Base-by-base conservation (phyloP, 169 alveolate species). In the Plasmodium inui region DNA sequence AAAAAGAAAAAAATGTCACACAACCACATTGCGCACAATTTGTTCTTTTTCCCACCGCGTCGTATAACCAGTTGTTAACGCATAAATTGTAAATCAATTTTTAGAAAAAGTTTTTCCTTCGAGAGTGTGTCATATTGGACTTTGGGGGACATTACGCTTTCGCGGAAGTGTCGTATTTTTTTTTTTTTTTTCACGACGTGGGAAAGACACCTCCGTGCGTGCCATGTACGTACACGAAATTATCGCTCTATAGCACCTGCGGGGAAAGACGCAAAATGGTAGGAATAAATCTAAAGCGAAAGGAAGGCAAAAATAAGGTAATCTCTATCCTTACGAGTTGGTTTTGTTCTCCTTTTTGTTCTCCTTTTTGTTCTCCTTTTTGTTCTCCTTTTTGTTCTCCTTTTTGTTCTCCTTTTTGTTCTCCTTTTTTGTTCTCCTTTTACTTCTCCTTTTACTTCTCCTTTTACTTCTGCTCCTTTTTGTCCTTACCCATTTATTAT, bases 401-500 rank as follows among this genome's bases (percentile, higher is more conserved):
- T 6, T 37, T 37, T 72, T 55, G 71, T 55, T 55, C 28, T 55
- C 71, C n/a, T 14, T 14, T 14, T 14, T 55, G 3, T 2, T 55
- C 6, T 34, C 39, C 39, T 34, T 32, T 30, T 22, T 26, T 26
- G 39, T 50, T 86, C 5, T 30, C n/a, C 81, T 76, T 70, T 83
- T 34, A 4, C 39, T n/a, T 61, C n/a, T 61, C 74, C 74, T 61
- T 61, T 7, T 61, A 61, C 74, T 19, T 61, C n/a, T 61, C 74
- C 74, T 61, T 61, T 7, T 61, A 61, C 74, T 19, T 19, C 74
- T 19, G 5, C 55, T 44, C n/a, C n/a, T 44, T 44, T 61, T n/a
- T 61, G 74, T 61, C 74, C 74, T 76, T 85, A 30, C 74, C 7
- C 19, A 73, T 37, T 30, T 17, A 17, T 85, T 85, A 73, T 61